These are phyloP conservation scores for Colletotrichum eremochloae DNA, from an alignment of 2,329 filamentous ascomycete species.

Conservation along the genomic window DNA sequence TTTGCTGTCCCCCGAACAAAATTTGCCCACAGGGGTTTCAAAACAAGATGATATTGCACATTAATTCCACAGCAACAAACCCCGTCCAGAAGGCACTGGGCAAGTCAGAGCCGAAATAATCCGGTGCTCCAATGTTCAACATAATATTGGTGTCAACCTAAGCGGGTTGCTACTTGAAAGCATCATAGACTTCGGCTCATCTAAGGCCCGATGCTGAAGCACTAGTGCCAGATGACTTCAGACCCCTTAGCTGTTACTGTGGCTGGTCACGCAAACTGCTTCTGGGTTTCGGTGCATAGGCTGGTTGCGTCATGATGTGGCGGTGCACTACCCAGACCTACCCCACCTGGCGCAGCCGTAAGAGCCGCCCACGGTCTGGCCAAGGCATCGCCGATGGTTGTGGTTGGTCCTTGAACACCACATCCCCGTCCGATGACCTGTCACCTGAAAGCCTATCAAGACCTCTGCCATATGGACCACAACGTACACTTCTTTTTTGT, in stretches of 20 bases:
- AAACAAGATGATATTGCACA: too few relatives aligned
- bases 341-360: constrained; percentile 1
- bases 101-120: not conserved
- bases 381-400: not conserved
- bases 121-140: not conserved
- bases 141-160: not conserved
- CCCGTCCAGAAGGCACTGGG: not conserved
- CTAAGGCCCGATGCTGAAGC: constrained; percentile 1
- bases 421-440: not conserved
- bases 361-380: not conserved
- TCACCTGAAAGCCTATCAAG: constrained; percentile 3
- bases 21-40: too few relatives aligned
- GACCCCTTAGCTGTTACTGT: not conserved
- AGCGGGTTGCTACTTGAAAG: constrained; percentile 3
- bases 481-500: not conserved
- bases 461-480: not conserved
- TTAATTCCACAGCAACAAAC: not conserved
- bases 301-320: not conserved
- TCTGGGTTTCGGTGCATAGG: too few relatives aligned
- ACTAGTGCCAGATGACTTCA: not conserved
- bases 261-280: constrained; percentile 3
- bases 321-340: too few relatives aligned
- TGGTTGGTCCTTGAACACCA: not conserved
- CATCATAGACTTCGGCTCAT: constrained; percentile 28
- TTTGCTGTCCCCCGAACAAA: not conserved